Evolutionary conservation across 106 monocot genomes (phyloP).

Genomic region (Dendrobium nobile): DNA sequence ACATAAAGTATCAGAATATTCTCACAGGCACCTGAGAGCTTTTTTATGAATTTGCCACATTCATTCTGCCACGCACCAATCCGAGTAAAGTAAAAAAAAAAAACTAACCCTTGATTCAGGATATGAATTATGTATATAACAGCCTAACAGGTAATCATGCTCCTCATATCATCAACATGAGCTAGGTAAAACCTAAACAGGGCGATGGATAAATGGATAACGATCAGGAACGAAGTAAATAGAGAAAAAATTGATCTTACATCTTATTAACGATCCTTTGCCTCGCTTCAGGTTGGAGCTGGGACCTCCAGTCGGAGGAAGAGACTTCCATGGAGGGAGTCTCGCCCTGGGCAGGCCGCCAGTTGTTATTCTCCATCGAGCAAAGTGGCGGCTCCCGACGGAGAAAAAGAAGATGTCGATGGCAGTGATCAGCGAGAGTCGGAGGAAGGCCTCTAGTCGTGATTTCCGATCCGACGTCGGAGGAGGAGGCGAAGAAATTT

Average conservation of each 20-base stretch:
- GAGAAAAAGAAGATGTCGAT: too few relatives aligned
- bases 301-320: constrained; percentile 42
- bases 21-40: too few relatives aligned
- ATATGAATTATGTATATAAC: not conserved
- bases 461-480: too few relatives aligned
- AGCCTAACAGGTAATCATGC: not conserved
- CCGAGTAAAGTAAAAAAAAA: not conserved
- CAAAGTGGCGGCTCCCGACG: too few relatives aligned
- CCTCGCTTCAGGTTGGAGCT: constrained; percentile 45
- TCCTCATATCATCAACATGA: not conserved
- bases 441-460: too few relatives aligned
- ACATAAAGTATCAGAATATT: not conserved
- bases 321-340: constrained; percentile 3
- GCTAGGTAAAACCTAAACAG: too few relatives aligned
- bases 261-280: constrained; percentile 61
- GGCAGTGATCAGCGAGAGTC: too few relatives aligned
- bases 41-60: not conserved
- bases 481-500: too few relatives aligned
- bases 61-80: not conserved
- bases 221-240: not conserved
- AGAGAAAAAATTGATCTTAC: constrained; percentile 11
- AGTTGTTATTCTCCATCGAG: constrained; percentile 10
- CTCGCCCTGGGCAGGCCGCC: constrained; percentile 27
- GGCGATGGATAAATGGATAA: not conserved
- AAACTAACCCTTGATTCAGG: not conserved